Percentiles rank a stretch among this genome's conserved stretches.
Conservation (phyloP, 805 yeast genomes). For the Ogataea dorogensis region DNA sequence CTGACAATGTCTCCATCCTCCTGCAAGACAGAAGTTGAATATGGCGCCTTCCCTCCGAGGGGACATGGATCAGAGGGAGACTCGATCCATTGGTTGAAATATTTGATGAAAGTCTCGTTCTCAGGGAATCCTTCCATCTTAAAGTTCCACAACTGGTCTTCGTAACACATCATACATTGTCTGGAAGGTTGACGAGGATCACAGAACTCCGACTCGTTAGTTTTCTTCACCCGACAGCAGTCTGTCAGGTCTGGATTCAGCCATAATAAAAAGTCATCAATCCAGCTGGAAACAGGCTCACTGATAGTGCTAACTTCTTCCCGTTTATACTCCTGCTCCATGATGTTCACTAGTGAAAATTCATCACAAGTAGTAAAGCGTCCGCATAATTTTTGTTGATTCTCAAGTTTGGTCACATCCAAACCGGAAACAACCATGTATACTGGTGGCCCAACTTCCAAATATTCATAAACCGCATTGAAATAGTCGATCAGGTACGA, state of each 20-base stretch:
- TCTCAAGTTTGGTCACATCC: constrained; percentile 56
- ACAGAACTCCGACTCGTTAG: constrained; percentile 55
- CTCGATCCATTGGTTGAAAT: constrained; percentile 77
- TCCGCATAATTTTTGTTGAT: constrained; percentile 81
- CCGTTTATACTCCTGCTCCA: constrained; percentile 82
- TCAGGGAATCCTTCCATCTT: constrained; percentile 84
- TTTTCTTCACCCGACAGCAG: constrained; percentile 74
- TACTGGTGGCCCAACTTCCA: constrained; percentile 89
- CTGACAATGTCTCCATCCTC: constrained; percentile 44
- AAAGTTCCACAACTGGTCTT: constrained; percentile 60
- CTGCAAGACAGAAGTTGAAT: constrained; percentile 55
- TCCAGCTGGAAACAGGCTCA: constrained; percentile 89
- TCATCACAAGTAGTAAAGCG: constrained; percentile 81
- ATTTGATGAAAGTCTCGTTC: constrained; percentile 63
- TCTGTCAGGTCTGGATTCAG: constrained; percentile 82
- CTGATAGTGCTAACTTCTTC: constrained; percentile 60
- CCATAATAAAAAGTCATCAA: constrained; percentile 87
- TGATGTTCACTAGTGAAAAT: constrained; percentile 71
- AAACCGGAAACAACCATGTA: constrained; percentile 75
- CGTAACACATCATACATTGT: constrained; percentile 72
- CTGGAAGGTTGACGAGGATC: constrained; percentile 64
- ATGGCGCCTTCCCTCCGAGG: constrained; percentile 93
- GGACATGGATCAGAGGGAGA: constrained; percentile 88
- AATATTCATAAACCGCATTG: constrained; percentile 65
- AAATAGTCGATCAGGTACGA: constrained; percentile 83